Percentiles rank a stretch among this genome's conserved stretches.
Evolutionary conservation across 306 rosid genomes (phyloP).

Genomic region (Prunus kanzakura): DNA sequence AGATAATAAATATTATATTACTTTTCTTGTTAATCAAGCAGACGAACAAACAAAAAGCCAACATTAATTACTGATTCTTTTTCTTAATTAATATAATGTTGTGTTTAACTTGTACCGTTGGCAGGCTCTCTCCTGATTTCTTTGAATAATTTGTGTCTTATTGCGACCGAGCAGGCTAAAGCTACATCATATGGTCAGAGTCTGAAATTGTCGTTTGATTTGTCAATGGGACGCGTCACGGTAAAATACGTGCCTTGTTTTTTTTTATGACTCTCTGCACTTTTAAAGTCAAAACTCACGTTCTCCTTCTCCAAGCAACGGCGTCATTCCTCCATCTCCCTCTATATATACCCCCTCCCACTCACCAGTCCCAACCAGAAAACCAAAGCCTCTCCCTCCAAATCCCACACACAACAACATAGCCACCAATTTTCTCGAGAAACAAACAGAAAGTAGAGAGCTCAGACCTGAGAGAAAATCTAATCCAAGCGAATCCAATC

Average conservation of each 20-base stretch:
- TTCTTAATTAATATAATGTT: neutral
- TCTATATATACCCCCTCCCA: neutral
- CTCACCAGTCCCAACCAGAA: neutral
- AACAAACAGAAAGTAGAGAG: neutral
- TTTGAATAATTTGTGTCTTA: neutral
- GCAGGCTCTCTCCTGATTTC: neutral
- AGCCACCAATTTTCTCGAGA: neutral
- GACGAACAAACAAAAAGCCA: neutral
- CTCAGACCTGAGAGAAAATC: neutral
- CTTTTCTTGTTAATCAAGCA: neutral
- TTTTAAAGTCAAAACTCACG: neutral
- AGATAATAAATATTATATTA: neutral
- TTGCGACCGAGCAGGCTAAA: neutral
- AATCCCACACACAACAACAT: neutral
- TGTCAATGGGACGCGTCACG: neutral
- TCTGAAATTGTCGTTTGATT: neutral
- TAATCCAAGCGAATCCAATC: neutral
- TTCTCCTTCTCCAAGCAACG: neutral
- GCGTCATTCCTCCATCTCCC: neutral
- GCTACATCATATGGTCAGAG: neutral
- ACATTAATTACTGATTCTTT: neutral
- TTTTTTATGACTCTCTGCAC: neutral
- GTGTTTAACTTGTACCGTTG: neutral
- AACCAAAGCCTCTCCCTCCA: neutral
- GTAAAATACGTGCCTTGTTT: neutral